Percentiles rank a stretch among this genome's conserved stretches.
Conservation (phyloP, 2,329 filamentous ascomycete species). For the Penicillium sp. region DNA sequence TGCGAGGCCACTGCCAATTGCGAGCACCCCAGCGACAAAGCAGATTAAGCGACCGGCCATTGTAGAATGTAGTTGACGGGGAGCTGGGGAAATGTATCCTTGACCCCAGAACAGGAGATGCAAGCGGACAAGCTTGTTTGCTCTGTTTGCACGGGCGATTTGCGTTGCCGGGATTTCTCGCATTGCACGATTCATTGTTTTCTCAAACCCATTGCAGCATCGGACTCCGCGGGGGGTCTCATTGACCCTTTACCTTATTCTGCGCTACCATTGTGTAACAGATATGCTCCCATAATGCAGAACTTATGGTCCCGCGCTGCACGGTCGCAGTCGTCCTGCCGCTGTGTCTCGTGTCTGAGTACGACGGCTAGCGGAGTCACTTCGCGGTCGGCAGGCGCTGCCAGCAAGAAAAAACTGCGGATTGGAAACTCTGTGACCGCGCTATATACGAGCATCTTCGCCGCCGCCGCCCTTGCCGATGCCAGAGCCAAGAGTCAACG, state of each 20-base stretch:
- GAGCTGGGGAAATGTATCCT: not conserved
- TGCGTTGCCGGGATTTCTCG: constrained; percentile 17
- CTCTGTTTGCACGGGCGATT: constrained; percentile 36
- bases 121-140: constrained; percentile 33
- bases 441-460: constrained; percentile 47
- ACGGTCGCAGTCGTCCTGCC: constrained; percentile 39
- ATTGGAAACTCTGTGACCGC: constrained; percentile 44
- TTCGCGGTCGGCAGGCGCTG: constrained; percentile 34
- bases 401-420: constrained; percentile 39
- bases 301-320: constrained; percentile 44
- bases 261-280: not conserved
- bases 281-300: constrained; percentile 44
- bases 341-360: constrained; percentile 42
- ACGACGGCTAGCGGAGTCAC: constrained; percentile 35
- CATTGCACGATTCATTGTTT: constrained; percentile 7
- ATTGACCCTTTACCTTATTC: constrained; percentile 7
- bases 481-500: constrained; percentile 40
- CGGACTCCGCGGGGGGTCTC: constrained; percentile 18
- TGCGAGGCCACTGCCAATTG: constrained; percentile 32
- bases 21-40: constrained; percentile 29
- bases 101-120: constrained; percentile 9
- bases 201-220: constrained; percentile 9
- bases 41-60: constrained; percentile 30
- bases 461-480: constrained; percentile 42
- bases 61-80: constrained; percentile 3